These are phyloP conservation scores for Amborella trichopoda DNA, from an alignment of 164 flowering plant genomes.

Conservation along the genomic window DNA sequence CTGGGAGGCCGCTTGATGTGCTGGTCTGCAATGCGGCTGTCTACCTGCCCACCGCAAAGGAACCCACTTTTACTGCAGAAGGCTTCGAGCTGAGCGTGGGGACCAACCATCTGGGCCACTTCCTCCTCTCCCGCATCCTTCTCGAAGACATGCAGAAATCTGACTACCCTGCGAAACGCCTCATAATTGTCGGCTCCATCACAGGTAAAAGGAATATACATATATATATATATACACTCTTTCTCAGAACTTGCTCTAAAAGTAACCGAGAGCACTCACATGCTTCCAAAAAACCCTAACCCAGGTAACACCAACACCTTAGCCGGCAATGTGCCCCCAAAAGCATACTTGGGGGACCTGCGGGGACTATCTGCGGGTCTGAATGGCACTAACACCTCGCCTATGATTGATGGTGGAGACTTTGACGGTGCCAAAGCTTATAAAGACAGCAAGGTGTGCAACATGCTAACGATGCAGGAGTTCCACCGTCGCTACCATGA, in stretches of 20 bases:
- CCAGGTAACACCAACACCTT: constrained; percentile 92
- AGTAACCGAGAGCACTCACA: too few species aligned
- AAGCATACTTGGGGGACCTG: constrained; percentile 95
- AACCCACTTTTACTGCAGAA: constrained; percentile 83
- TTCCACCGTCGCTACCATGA: constrained; percentile 93
- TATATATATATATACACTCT: too few species aligned
- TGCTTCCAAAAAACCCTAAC: too few species aligned
- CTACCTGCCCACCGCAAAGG: constrained; percentile 86
- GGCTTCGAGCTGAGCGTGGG: constrained; percentile 95
- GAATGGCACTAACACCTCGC: constrained; percentile 64
- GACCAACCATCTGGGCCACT: constrained; percentile 94
- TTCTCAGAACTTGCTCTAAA: too few species aligned
- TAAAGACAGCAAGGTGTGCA: constrained; percentile 99
- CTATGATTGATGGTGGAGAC: constrained; percentile 93
- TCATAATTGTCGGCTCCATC: constrained; percentile 91
- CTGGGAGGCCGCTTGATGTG: constrained; percentile 73
- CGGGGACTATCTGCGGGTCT: constrained; percentile 91
- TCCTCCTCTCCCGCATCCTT: constrained; percentile 70
- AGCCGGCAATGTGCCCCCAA: constrained; percentile 98
- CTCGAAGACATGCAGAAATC: constrained; percentile 71
- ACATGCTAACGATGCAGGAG: constrained; percentile 99
- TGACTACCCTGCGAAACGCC: constrained; percentile 83
- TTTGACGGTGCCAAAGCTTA: constrained; percentile 98
- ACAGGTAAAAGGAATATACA: constrained; percentile 80
- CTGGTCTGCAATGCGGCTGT: constrained; percentile 97